phyloP scores from a whole-genome alignment of 345 rosid species.

The Eucalyptus tenuipes region DNA sequence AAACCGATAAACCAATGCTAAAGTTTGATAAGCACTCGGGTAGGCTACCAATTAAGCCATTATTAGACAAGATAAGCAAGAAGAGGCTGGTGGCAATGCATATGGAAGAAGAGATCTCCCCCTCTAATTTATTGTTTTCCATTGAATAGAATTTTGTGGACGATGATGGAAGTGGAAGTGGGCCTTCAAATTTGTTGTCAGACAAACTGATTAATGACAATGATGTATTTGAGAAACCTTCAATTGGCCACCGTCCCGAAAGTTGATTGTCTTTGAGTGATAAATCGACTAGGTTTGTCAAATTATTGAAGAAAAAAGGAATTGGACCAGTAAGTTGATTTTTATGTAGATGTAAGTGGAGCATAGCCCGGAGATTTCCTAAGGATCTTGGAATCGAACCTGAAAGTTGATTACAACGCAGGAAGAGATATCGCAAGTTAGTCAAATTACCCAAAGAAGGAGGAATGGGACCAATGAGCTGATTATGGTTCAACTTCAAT shows the following conservation, averaged over 20 bases:
- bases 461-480: not conserved
- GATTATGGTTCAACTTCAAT: not conserved
- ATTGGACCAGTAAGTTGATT: constrained; percentile 3
- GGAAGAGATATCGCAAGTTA: not conserved
- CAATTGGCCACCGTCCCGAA: not conserved
- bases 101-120: not conserved
- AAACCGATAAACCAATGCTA: not conserved
- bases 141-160: not conserved
- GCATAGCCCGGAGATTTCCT: constrained; percentile 2
- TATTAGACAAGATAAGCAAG: not conserved
- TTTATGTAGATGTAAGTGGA: not conserved
- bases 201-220: not conserved
- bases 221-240: not conserved
- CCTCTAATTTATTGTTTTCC: constrained; percentile 1
- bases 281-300: not conserved
- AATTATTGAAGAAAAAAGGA: constrained; percentile 6
- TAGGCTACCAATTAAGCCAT: not conserved
- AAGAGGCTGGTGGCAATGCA: not conserved
- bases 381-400: constrained; percentile 10
- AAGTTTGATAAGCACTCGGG: not conserved
- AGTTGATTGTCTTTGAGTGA: constrained; percentile 8
- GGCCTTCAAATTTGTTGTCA: not conserved
- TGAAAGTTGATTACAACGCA: not conserved
- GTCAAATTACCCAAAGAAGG: constrained; percentile 16
- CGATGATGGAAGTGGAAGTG: not conserved